A percentile compares a stretch with the other conserved stretches of the same genome.
Evolutionary conservation across 495 filamentous ascomycete genomes (phyloP).

Genomic region (Lasiosphaeria ovina): DNA sequence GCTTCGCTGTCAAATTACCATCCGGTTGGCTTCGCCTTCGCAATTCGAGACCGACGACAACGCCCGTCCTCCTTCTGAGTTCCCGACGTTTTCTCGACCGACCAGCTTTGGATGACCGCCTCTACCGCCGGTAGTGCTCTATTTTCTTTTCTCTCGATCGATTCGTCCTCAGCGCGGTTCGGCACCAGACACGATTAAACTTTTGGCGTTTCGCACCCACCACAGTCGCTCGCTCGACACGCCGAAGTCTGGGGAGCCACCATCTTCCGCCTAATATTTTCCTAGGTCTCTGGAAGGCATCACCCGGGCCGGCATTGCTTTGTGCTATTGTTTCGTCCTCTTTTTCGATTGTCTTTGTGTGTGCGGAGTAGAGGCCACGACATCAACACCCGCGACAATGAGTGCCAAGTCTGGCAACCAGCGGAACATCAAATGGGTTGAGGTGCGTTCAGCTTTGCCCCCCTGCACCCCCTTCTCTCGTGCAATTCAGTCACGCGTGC

Average conservation of each 20-base stretch:
- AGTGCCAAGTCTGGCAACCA: slow-evolving; percentile 15
- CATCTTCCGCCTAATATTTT: too few species aligned
- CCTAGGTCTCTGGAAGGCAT: too few species aligned
- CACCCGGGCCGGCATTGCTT: neutral
- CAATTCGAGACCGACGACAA: neutral
- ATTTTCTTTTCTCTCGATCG: neutral
- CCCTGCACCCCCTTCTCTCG: slow-evolving; percentile 2
- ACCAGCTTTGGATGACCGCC: neutral
- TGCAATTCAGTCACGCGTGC: neutral
- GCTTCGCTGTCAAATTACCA: slow-evolving; percentile 5
- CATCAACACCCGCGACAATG: slow-evolving; percentile 17
- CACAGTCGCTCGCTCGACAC: neutral
- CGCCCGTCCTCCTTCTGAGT: neutral
- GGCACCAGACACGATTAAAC: neutral
- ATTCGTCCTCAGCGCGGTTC: neutral
- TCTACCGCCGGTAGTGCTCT: neutral
- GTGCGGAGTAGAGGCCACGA: neutral
- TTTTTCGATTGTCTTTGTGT: neutral
- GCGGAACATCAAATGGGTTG: slow-evolving; percentile 39
- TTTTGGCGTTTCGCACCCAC: neutral
- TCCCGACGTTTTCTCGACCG: neutral
- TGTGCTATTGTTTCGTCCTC: neutral
- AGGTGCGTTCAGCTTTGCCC: slow-evolving; percentile 24
- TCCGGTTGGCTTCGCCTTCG: neutral
- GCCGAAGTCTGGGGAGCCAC: too few species aligned